Evolutionary conservation across 352 stramenopile species (phyloP).

Genomic region (Phytophthora hibernalis): DNA sequence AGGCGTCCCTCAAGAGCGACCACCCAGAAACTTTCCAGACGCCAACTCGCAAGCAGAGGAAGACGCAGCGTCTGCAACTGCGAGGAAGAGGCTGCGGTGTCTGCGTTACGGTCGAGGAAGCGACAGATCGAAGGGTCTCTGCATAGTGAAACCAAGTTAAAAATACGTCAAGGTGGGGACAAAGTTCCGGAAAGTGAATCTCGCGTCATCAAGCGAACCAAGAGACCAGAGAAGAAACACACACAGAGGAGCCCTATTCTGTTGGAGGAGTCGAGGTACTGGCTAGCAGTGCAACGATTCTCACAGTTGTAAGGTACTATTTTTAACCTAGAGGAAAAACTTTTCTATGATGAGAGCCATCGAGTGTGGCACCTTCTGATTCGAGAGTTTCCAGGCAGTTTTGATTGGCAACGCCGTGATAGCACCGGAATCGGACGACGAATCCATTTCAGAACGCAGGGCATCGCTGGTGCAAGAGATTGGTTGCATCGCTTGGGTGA

Average conservation of each 20-base stretch:
- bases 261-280: slow-evolving; percentile 25
- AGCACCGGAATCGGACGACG: neutral
- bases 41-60: neutral
- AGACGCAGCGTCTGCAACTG: neutral
- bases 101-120: slow-evolving; percentile 8
- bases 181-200: neutral
- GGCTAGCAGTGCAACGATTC: slow-evolving; percentile 27
- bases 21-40: neutral
- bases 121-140: slow-evolving; percentile 3
- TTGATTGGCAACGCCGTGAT: neutral
- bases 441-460: neutral
- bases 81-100: slow-evolving; percentile 5
- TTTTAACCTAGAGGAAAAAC: no score
- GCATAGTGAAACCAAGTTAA: neutral
- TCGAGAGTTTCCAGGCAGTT: neutral
- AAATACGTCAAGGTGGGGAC: neutral
- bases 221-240: neutral
- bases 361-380: neutral
- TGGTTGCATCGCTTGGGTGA: neutral
- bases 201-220: slow-evolving; percentile 5
- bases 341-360: neutral
- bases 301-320: slow-evolving; percentile 14
- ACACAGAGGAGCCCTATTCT: neutral
- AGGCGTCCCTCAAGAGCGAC: neutral
- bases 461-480: neutral